Evolutionary conservation across 257 asterid genomes (phyloP), one percentile per base, ranked within the genome.

Genomic region (Nicotiana benthamiana): DNA sequence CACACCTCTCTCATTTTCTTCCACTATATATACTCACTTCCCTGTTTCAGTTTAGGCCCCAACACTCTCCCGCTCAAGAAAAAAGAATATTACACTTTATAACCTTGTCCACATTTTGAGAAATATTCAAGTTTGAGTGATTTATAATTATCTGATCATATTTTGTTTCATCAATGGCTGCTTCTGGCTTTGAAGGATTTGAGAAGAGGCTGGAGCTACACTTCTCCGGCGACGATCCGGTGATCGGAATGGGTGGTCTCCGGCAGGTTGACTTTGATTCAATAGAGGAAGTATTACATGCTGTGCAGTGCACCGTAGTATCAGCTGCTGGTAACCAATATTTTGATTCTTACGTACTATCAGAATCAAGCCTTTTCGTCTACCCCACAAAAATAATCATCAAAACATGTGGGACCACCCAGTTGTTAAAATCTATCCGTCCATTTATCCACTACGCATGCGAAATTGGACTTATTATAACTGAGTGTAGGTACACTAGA

Each of bases 391-490:
- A 92, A 80, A 89, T 95, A 85, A 91, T 95, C 84, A 92, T 95
- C 93, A 95, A 95, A 87, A 95, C 99, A 1, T 95, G 99, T 87
- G 99, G 99, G 90, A 95, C 97, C 36, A 95, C 90, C 2, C 97
- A 91, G 85, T 81, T 96, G 43, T 91, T 96, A 83, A 89, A 90
- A 83, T 91, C 98, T 3, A 85, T 92, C 79, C 91, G 85, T 24
- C 98, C 89, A 5, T 53, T 96, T 83, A 83, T 88, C 79, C 89
- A 84, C 40, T 88, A 85, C 34, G 98, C 92, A 1, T 36, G 43
- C 1, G 51, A 84, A 9, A 56, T 96, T 80, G 99, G 98, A 9
- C 94, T 96, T 28, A 82, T 87, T 1, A 46, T 92, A 11, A 82
- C 87, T 80, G 89, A 88, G 83, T 96, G 99, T 59, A 92, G 91